These are phyloP conservation scores for Phaeosphaeria sp. DNA, from an alignment of 2,329 filamentous ascomycete species.

Conservation along the genomic window DNA sequence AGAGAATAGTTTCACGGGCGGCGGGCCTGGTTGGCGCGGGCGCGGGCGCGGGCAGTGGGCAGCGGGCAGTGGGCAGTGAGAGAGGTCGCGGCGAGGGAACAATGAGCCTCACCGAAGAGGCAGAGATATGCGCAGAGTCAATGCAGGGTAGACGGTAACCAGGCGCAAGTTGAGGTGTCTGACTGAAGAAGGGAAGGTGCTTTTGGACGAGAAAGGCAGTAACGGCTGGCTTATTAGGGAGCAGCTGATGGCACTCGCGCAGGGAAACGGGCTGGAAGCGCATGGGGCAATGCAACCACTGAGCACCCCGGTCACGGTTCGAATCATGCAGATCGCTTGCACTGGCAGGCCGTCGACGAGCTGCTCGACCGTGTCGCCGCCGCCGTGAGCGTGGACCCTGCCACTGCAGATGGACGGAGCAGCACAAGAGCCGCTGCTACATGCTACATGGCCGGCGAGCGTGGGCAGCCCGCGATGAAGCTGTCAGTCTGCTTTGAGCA, in stretches of 20 bases:
- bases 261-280: constrained; percentile 23
- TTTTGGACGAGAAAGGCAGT: constrained; percentile 48
- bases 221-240: constrained; percentile 35
- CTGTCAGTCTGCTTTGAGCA: constrained; percentile 1
- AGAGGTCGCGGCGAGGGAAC: neutral
- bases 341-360: neutral
- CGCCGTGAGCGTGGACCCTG: neutral
- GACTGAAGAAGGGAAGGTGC: constrained; percentile 49
- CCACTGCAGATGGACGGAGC: neutral
- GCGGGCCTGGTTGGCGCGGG: constrained; percentile 7
- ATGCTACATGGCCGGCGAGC: no score
- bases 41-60: neutral
- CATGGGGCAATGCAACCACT: constrained; percentile 24
- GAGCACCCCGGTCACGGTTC: constrained; percentile 32
- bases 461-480: neutral
- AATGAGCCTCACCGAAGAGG: constrained; percentile 10
- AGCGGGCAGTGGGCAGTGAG: no score
- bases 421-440: neutral
- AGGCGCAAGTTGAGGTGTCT: constrained; percentile 25
- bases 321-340: constrained; percentile 26
- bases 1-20: neutral
- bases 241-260: constrained; percentile 15
- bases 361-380: no score
- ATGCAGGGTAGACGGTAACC: neutral
- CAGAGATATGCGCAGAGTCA: constrained; percentile 23